Evolutionary conservation across 2,329 filamentous ascomycete species (phyloP), one percentile per base, ranked within the genome.

Genomic region (Sordariomycetes sp.): DNA sequence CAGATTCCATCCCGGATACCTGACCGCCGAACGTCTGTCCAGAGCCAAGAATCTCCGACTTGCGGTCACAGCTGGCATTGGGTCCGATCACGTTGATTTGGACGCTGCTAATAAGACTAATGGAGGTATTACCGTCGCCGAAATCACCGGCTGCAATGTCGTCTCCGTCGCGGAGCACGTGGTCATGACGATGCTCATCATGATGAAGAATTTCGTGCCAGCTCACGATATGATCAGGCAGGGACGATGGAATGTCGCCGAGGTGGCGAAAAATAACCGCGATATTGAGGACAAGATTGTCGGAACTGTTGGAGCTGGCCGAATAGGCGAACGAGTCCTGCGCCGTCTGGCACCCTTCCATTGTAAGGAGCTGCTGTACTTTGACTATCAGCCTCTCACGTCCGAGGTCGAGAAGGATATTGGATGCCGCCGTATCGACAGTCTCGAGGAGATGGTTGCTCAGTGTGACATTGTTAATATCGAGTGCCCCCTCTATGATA

Each of bases 361-460:
- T 81, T 99, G 94, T 90, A 96, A 97, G 87, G 93, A 97, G 82
- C 85, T 99, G 55, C 85, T 97, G 63, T 99, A 99, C 89, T 97
- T 89, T 74, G 94, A 99, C 80, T 99, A 99, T 87, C 94, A 99
- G 83, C 91, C 93, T 57, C 82, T 99, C 64, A 81, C 77, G 61
- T 70, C 90, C 61, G 91, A 96, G 79, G 80, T 85, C 68, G 92
- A 97, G 85, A 85, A 88, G 76, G 93, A 97, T 81, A 97, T 97
- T 76, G 93, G 93, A n/a, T n/a, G n/a, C n/a, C 73, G 92, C 87
- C 83, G 94, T 62, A 91, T 97, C 61, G 88, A 93, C 54, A 82
- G 72, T 69, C 86, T 99, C 69, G 92, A 97, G 81, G 93, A 97
- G 74, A 87, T 99, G 85, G 77, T 99, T 62, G 81, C 83, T 46